Evolutionary conservation across 225 moss, liverwort and hornwort species (phyloP).

Genomic region (Physcomitrellopsis africana): DNA sequence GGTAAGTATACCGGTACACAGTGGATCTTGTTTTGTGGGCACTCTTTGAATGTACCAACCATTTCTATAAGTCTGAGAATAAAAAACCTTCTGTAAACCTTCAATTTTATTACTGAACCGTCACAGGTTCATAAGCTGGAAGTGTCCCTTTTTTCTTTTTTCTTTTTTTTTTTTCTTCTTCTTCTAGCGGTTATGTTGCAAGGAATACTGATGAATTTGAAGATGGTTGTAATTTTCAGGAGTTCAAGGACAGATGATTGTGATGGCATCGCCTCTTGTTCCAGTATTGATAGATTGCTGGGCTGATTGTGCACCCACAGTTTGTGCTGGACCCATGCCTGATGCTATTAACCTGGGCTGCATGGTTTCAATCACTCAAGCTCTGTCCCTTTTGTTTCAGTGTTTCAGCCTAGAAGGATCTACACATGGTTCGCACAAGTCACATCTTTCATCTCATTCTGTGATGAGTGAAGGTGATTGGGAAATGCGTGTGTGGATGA

Average conservation of each 20-base stretch:
- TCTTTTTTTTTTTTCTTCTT: too few relatives aligned
- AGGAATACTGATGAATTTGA: conserved; percentile 33
- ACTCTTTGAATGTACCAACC: conserved; percentile 1
- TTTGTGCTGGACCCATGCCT: conserved; percentile 79
- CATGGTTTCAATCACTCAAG: conserved; percentile 76
- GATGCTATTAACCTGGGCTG: conserved; percentile 78
- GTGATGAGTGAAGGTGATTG: conserved; percentile 60
- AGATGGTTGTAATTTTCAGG: conserved; percentile 53
- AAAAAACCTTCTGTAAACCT: not conserved
- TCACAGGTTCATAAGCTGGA: not conserved
- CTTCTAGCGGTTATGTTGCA: not conserved
- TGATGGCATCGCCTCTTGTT: conserved; percentile 64
- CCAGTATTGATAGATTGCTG: conserved; percentile 91
- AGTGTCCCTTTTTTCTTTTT: too few relatives aligned
- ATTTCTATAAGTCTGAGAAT: not conserved
- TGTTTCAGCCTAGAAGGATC: conserved; percentile 57
- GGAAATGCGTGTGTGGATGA: conserved; percentile 76
- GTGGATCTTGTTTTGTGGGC: conserved; percentile 7
- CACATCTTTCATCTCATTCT: conserved; percentile 33
- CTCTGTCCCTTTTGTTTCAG: conserved; percentile 79
- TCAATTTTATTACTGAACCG: not conserved
- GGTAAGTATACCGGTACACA: conserved; percentile 30
- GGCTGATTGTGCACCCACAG: conserved; percentile 88
- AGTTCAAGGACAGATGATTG: conserved; percentile 44
- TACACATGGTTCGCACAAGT: conserved; percentile 37